Evolutionary conservation across 2,329 filamentous ascomycete genomes (phyloP).

Genomic region (Penicillium sp.): DNA sequence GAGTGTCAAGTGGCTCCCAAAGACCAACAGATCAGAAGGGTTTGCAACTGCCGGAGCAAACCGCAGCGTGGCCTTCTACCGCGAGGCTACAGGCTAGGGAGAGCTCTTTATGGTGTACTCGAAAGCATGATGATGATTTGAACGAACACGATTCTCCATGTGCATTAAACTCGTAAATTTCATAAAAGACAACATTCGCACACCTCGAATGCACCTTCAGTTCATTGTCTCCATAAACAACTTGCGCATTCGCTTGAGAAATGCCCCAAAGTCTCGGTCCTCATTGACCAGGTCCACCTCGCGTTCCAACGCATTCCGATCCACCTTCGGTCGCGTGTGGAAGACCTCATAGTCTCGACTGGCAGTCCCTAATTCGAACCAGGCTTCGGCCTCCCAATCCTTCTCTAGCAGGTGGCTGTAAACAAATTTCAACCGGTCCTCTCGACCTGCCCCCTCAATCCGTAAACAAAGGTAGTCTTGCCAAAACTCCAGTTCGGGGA

Average conservation of each 20-base stretch:
- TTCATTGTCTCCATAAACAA: slow-evolving; percentile 55
- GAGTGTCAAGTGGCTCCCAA: slow-evolving; percentile 78
- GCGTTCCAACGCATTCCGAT: slow-evolving; percentile 50
- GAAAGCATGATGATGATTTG: slow-evolving; percentile 12
- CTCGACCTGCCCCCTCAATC: slow-evolving; percentile 80
- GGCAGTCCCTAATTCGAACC: slow-evolving; percentile 84
- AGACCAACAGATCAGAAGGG: slow-evolving; percentile 56
- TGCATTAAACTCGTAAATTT: slow-evolving; percentile 17
- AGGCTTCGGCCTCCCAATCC: slow-evolving; percentile 82
- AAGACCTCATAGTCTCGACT: slow-evolving; percentile 79
- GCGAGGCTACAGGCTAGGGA: slow-evolving; percentile 70
- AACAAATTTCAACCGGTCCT: slow-evolving; percentile 83
- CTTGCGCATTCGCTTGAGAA: slow-evolving; percentile 59
- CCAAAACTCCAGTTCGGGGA: slow-evolving; percentile 94
- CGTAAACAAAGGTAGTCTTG: slow-evolving; percentile 80
- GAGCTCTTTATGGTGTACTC: background rate
- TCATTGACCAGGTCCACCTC: slow-evolving; percentile 56
- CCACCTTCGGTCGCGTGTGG: slow-evolving; percentile 66
- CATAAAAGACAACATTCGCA: slow-evolving; percentile 7
- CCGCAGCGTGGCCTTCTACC: slow-evolving; percentile 71
- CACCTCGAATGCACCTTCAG: slow-evolving; percentile 18
- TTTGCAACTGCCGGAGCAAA: slow-evolving; percentile 77
- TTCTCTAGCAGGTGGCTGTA: slow-evolving; percentile 82
- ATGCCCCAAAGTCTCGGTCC: slow-evolving; percentile 54
- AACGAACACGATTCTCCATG: slow-evolving; percentile 11